Percentiles rank a stretch among this genome's conserved stretches.
phyloP scores from a whole-genome alignment of 768 basidiomycete genomes.

The Paxillus rubicundulus region DNA sequence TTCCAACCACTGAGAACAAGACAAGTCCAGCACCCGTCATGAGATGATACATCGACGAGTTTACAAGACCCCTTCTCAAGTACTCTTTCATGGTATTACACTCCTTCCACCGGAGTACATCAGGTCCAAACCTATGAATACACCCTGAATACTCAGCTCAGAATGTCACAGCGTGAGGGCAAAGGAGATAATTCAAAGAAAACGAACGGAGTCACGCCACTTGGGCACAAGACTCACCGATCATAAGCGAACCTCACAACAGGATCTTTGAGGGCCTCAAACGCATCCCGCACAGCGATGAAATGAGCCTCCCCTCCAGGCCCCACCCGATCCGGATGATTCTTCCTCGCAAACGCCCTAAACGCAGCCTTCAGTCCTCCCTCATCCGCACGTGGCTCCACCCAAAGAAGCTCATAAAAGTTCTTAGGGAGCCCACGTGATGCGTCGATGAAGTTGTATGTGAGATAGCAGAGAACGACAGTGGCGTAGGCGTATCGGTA shows the following conservation, averaged over 20 bases:
- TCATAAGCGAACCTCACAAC: slow-evolving; percentile 83
- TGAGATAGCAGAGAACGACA: slow-evolving; percentile 64
- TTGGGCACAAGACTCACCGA: slow-evolving; percentile 44
- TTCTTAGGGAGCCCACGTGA: slow-evolving; percentile 60
- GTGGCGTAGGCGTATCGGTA: slow-evolving; percentile 61
- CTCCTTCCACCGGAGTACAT: slow-evolving; percentile 63
- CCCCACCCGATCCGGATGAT: slow-evolving; percentile 76
- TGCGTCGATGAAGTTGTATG: slow-evolving; percentile 61
- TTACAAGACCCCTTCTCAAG: slow-evolving; percentile 60
- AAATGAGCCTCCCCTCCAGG: slow-evolving; percentile 59
- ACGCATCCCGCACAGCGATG: slow-evolving; percentile 68
- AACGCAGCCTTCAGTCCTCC: slow-evolving; percentile 68
- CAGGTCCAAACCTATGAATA: slow-evolving; percentile 67
- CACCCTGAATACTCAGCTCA: slow-evolving; percentile 5
- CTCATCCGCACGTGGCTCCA: slow-evolving; percentile 62
- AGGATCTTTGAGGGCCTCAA: slow-evolving; percentile 77
- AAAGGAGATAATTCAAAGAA: neutral
- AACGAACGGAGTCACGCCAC: neutral
- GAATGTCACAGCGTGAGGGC: neutral
- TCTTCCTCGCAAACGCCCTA: slow-evolving; percentile 65
- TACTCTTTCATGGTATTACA: slow-evolving; percentile 72
- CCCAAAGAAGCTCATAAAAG: slow-evolving; percentile 74
- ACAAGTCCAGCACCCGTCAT: slow-evolving; percentile 55
- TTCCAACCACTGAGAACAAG: slow-evolving; percentile 61
- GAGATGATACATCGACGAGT: slow-evolving; percentile 65